Conservation (phyloP, 2,329 filamentous ascomycete species). For the Pseudogymnoascus sp. region DNA sequence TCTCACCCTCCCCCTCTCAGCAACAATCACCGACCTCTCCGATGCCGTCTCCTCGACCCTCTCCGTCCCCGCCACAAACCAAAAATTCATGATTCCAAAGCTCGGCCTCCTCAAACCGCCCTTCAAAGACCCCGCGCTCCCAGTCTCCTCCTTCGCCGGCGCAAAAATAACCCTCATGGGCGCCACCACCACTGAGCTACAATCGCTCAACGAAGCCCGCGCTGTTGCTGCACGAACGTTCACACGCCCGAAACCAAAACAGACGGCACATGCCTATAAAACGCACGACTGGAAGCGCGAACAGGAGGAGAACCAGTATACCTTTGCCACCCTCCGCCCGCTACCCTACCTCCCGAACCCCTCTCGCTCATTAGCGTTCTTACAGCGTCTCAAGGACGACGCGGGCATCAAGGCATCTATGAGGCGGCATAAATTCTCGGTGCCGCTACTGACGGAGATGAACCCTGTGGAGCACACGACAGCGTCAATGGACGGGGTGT, state of each 20-base stretch:
- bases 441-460: constrained; percentile 89
- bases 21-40: constrained; percentile 51
- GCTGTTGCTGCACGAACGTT: constrained; percentile 41
- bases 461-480: constrained; percentile 74
- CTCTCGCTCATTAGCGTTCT: constrained; percentile 58
- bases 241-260: constrained; percentile 25
- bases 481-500: constrained; percentile 59
- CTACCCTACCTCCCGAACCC: constrained; percentile 71
- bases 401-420: constrained; percentile 78
- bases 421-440: constrained; percentile 74
- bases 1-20: constrained; percentile 36
- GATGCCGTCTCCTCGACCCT: constrained; percentile 46
- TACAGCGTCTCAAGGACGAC: constrained; percentile 70
- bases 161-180: constrained; percentile 61
- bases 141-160: constrained; percentile 38
- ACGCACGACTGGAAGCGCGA: constrained; percentile 37
- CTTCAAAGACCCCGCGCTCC: constrained; percentile 48
- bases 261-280: constrained; percentile 32
- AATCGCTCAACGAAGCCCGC: constrained; percentile 42
- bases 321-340: constrained; percentile 69
- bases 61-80: constrained; percentile 51
- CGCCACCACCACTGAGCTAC: constrained; percentile 50
- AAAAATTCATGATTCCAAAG: constrained; percentile 61
- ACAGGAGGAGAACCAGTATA: constrained; percentile 53
- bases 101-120: constrained; percentile 55